Evolutionary conservation across 345 rosid species (phyloP).

Genomic region (Pugionium cornutum): DNA sequence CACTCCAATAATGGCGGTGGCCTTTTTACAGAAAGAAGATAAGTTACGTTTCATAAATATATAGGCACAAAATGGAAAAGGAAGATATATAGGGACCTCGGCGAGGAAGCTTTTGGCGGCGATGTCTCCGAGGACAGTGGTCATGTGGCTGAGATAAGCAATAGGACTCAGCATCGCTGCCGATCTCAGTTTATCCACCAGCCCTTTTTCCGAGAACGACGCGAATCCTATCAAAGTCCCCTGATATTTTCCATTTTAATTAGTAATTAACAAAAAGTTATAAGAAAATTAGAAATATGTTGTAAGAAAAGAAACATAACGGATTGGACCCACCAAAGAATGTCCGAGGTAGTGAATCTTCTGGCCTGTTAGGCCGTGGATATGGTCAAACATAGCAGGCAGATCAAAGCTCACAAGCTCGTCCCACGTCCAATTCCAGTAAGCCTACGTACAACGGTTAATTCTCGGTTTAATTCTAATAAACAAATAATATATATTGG

Average conservation of each 20-base stretch:
- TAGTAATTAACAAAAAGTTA: too few relatives aligned
- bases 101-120: conserved; percentile 74
- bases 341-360: conserved; percentile 88
- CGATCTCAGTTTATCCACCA: conserved; percentile 60
- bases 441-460: conserved; percentile 49
- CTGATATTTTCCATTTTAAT: conserved; percentile 39
- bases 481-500: not conserved
- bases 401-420: conserved; percentile 69
- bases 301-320: not conserved
- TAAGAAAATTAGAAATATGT: not conserved
- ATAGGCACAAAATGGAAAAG: not conserved
- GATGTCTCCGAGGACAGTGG: conserved; percentile 56
- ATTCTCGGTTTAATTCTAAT: conserved; percentile 1
- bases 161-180: conserved; percentile 82
- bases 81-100: conserved; percentile 50
- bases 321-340: conserved; percentile 58
- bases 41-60: not conserved
- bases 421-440: conserved; percentile 98
- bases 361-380: conserved; percentile 58
- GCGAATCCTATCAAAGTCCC: conserved; percentile 82
- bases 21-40: conserved; percentile 35
- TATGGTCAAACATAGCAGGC: conserved; percentile 70
- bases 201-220: conserved; percentile 71
- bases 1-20: conserved; percentile 51
- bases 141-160: conserved; percentile 92